These are phyloP conservation scores for Fusarium denticulatum DNA, from an alignment of 2,329 filamentous ascomycete species.

Conservation along the genomic window DNA sequence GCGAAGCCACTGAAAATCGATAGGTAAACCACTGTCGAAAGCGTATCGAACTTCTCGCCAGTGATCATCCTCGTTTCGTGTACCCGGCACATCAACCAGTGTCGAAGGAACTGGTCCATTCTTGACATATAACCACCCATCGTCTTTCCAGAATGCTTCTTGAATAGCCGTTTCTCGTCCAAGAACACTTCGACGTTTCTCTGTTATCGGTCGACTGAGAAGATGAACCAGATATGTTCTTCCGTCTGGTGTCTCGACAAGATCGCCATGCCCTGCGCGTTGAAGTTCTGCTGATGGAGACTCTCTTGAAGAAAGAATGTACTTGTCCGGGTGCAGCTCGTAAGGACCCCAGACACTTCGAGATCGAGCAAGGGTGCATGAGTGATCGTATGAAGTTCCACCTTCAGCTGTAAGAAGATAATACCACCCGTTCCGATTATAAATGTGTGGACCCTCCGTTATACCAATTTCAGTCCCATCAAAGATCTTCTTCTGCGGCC, in stretches of 20 bases:
- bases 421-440: conserved; percentile 66
- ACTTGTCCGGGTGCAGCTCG: conserved; percentile 65
- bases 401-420: conserved; percentile 69
- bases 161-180: conserved; percentile 67
- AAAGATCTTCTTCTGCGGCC: conserved; percentile 64
- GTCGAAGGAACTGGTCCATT: conserved; percentile 64
- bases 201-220: conserved; percentile 59
- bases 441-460: conserved; percentile 67
- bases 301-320: conserved; percentile 64
- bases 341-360: conserved; percentile 68
- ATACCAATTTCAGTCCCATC: conserved; percentile 63
- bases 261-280: conserved; percentile 62
- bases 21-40: conserved; percentile 56
- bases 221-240: conserved; percentile 64
- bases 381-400: conserved; percentile 69
- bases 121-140: conserved; percentile 70
- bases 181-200: conserved; percentile 61
- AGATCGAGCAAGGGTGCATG: conserved; percentile 67
- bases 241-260: conserved; percentile 63
- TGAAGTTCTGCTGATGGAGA: conserved; percentile 60
- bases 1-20: conserved; percentile 66
- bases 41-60: conserved; percentile 60
- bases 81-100: conserved; percentile 59
- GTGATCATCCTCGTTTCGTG: conserved; percentile 56
- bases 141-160: conserved; percentile 63